Conservation (phyloP, 352 stramenopile species). For the Phytophthora cryptogea region DNA sequence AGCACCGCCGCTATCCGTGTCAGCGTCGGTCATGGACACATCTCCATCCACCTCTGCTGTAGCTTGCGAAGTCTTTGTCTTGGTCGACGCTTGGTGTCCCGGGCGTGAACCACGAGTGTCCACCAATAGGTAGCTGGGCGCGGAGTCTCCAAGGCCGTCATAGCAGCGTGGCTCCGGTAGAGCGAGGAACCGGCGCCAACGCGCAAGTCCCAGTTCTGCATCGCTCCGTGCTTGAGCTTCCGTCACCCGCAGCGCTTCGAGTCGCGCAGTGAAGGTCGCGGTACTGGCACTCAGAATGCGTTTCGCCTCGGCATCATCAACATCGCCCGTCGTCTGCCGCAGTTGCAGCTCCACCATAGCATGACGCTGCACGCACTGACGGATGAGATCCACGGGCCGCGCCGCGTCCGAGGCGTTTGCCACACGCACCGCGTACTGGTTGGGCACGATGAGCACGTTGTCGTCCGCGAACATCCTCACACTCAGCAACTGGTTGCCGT, state of each 20-base stretch:
- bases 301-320: conserved; percentile 26
- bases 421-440: conserved; percentile 60
- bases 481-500: conserved; percentile 60
- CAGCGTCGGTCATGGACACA: conserved; percentile 37
- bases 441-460: conserved; percentile 53
- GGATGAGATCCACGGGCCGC: conserved; percentile 47
- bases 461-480: conserved; percentile 64
- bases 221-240: conserved; percentile 20
- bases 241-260: conserved; percentile 31
- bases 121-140: conserved; percentile 60
- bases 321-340: conserved; percentile 23
- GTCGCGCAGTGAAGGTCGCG: conserved; percentile 33
- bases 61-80: not conserved
- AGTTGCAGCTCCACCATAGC: conserved; percentile 57
- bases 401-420: conserved; percentile 41
- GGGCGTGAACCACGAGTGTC: conserved; percentile 44
- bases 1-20: conserved; percentile 18
- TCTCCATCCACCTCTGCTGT: conserved; percentile 30
- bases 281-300: conserved; percentile 25
- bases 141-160: conserved; percentile 34
- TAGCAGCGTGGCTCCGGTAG: conserved; percentile 26
- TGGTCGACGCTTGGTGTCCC: conserved; percentile 10
- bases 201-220: conserved; percentile 31
- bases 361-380: conserved; percentile 60
- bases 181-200: conserved; percentile 35